Base-by-base conservation (phyloP, 768 basidiomycete genomes). In the Trametes cingulata region DNA sequence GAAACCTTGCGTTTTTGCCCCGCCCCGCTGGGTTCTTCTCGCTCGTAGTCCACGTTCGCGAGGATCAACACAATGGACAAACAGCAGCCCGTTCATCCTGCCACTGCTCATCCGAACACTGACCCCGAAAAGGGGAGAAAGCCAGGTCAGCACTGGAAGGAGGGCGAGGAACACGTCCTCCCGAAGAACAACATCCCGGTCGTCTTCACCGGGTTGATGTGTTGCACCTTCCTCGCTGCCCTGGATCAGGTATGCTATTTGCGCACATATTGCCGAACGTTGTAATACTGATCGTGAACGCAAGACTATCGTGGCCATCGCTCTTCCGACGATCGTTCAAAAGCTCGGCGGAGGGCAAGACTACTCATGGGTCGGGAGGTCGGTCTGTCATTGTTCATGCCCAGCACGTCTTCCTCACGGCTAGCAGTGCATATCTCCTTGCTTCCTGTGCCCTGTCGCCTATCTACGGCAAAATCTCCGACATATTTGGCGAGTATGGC, bases 391-490 rank as follows among this genome's bases (percentile, higher is more conserved):
- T 17, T 42, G 9, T 24, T 56, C 17, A 17, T n/a, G 24, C 8
- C 19, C 8, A 6, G 22, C 17, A 15, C 15, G 35, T 22, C 14
- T 39, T 35, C 39, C 25, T n/a, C 56, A 27, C 19, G 6, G 46
- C 22, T 7, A 35, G 20, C 53, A 91, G 90, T 67, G 84, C 91
- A 27, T 93, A 93, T 69, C 74, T 93, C 22, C 81, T 93, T 20
- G 80, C 86, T 0, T 83, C 86, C 6, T 84, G 84, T 6, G 77
- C 87, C 3, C 74, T 90, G 13, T 79, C 85, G 0, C 91, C 92
- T 0, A 64, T 91, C 1, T 93, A 91, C 61, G 92, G 92, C 6
- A 93, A 93, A 66, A 70, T 91, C 0, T 90, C 88, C 1, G 86
- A 90, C 70, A 75, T 80, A 50, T 60, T 78, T n/a, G 79, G 78